Evolutionary conservation across 805 yeast genomes (phyloP).

Genomic region (Nakazawaea molendinolei): DNA sequence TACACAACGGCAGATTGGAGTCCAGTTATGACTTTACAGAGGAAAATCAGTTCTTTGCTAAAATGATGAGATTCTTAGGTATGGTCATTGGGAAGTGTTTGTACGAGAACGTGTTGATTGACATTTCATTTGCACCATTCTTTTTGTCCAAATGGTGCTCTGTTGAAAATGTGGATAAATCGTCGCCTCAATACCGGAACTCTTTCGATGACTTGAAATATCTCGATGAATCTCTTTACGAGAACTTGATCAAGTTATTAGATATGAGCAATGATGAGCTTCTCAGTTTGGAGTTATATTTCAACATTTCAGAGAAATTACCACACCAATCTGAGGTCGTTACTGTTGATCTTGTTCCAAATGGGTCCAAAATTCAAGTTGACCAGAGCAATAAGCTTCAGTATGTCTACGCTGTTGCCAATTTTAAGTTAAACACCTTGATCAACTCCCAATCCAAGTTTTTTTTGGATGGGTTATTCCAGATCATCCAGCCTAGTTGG

Average conservation of each 20-base stretch:
- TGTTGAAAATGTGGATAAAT: constrained; percentile 16
- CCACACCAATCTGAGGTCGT: constrained; percentile 20
- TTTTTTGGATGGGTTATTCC: constrained; percentile 66
- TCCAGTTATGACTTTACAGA: constrained; percentile 14
- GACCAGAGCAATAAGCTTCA: constrained; percentile 54
- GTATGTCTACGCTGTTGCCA: constrained; percentile 72
- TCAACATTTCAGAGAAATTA: constrained; percentile 48
- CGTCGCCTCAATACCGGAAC: constrained; percentile 34
- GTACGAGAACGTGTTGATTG: constrained; percentile 75
- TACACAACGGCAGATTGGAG: constrained; percentile 19
- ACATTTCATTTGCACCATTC: constrained; percentile 79
- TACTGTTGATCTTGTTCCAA: constrained; percentile 51
- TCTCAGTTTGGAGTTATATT: constrained; percentile 53
- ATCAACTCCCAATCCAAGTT: constrained; percentile 51
- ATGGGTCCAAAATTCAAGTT: constrained; percentile 55
- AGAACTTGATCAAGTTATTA: constrained; percentile 56
- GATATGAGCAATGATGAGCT: constrained; percentile 50
- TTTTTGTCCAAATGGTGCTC: constrained; percentile 67
- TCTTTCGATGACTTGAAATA: constrained; percentile 75
- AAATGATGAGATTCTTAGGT: constrained; percentile 60
- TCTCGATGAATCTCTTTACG: constrained; percentile 62
- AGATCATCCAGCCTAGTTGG: constrained; percentile 69
- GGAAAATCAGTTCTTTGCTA: constrained; percentile 18
- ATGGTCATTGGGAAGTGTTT: constrained; percentile 83
- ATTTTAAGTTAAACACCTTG: constrained; percentile 66